Evolutionary conservation across 768 basidiomycete genomes (phyloP).

Genomic region (Lactifluus rugatus): DNA sequence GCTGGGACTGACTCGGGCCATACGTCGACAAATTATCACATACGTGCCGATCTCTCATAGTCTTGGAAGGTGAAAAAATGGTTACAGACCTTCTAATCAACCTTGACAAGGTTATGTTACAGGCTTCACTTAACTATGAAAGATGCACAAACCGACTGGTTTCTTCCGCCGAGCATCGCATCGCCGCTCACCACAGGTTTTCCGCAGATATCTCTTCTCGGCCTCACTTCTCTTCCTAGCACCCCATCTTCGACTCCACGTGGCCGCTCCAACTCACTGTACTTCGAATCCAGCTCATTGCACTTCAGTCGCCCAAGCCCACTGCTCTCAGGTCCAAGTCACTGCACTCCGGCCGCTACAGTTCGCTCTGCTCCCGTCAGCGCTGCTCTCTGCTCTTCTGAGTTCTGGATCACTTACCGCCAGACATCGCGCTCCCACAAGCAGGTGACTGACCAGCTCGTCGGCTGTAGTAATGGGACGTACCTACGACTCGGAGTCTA

Average conservation of each 20-base stretch:
- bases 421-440: constrained; percentile 35
- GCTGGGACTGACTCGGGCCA: neutral
- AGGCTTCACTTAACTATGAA: neutral
- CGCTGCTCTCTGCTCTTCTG: too few relatives aligned
- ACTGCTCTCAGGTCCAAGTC: neutral
- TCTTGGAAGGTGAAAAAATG: neutral
- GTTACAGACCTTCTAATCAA: neutral
- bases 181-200: neutral
- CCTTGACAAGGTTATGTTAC: neutral
- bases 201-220: neutral
- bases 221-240: neutral
- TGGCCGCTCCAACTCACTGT: neutral
- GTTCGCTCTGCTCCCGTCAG: constrained; percentile 14
- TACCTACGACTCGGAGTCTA: too few relatives aligned
- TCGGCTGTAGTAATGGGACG: constrained; percentile 36
- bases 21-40: neutral
- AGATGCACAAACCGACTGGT: neutral
- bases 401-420: constrained; percentile 42
- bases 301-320: neutral
- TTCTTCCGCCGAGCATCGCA: neutral
- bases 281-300: neutral
- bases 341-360: neutral
- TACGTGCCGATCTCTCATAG: neutral
- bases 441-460: constrained; percentile 36
- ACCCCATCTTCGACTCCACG: neutral